Evolutionary conservation across 2,329 filamentous ascomycete species (phyloP).

Genomic region (Penicillium sp.): DNA sequence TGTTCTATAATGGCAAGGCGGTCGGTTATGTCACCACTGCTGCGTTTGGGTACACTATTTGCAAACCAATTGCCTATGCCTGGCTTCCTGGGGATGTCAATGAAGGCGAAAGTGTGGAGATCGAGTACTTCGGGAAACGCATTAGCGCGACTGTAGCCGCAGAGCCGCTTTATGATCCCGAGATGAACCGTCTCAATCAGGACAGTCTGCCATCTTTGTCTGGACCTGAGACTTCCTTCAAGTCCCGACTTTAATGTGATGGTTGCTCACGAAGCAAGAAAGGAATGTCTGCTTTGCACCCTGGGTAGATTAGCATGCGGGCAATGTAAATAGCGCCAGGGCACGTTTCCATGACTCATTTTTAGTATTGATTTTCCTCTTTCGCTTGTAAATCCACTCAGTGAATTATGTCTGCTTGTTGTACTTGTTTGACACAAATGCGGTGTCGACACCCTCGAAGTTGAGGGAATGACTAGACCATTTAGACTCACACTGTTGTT

Average conservation of each 20-base stretch:
- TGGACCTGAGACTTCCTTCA: conserved; percentile 11
- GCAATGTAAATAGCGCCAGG: background rate
- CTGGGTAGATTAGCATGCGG: background rate
- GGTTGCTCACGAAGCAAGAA: background rate
- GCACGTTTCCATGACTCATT: background rate
- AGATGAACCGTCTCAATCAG: conserved; percentile 37
- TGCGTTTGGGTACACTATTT: conserved; percentile 59
- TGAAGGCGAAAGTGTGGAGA: conserved; percentile 54
- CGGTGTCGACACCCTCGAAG: too few species aligned
- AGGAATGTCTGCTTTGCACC: background rate
- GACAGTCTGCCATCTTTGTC: conserved; percentile 10
- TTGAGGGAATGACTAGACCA: too few species aligned
- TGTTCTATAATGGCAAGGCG: conserved; percentile 50
- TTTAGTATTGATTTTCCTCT: background rate
- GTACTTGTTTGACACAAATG: too few species aligned
- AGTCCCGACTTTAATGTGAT: conserved; percentile 4
- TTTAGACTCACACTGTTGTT: too few species aligned
- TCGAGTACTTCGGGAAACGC: conserved; percentile 61
- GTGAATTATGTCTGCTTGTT: too few species aligned
- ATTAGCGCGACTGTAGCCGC: conserved; percentile 55
- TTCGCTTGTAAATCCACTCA: too few species aligned
- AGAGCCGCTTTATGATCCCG: conserved; percentile 52
- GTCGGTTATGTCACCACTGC: conserved; percentile 61
- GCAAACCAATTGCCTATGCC: conserved; percentile 60
- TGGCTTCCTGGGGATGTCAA: conserved; percentile 52